phyloP scores from a whole-genome alignment of 441 rosid genomes.

The Euphorbia celastroides region DNA sequence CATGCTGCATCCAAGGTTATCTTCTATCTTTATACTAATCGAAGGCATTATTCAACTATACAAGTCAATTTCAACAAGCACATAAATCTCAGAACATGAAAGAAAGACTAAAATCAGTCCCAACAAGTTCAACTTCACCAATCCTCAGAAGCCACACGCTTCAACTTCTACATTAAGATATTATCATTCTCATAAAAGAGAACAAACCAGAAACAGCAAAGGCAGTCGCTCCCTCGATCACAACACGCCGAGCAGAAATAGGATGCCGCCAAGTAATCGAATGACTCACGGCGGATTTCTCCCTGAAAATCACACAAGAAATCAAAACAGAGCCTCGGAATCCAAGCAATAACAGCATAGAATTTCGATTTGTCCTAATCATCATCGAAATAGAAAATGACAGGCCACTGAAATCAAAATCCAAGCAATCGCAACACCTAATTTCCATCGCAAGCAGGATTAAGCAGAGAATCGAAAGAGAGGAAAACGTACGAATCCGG shows the following conservation, averaged over 20 bases:
- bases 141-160: neutral
- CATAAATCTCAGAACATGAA: neutral
- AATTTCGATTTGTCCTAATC: neutral
- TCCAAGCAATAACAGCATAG: neutral
- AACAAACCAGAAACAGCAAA: constrained; percentile 71
- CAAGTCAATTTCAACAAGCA: neutral
- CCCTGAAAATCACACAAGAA: constrained; percentile 31
- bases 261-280: constrained; percentile 70
- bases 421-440: neutral
- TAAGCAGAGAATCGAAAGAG: neutral
- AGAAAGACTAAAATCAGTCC: neutral
- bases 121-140: neutral
- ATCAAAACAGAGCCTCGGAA: neutral
- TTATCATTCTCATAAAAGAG: neutral
- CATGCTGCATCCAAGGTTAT: neutral
- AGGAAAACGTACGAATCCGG: constrained; percentile 64
- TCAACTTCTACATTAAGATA: neutral
- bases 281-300: constrained; percentile 85
- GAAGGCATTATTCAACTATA: neutral
- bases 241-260: constrained; percentile 42
- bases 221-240: constrained; percentile 65
- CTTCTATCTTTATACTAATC: neutral
- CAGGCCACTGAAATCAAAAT: neutral
- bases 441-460: neutral
- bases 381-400: neutral